Base-by-base conservation (phyloP, 768 basidiomycete genomes). In the Lactifluus rugatus region DNA sequence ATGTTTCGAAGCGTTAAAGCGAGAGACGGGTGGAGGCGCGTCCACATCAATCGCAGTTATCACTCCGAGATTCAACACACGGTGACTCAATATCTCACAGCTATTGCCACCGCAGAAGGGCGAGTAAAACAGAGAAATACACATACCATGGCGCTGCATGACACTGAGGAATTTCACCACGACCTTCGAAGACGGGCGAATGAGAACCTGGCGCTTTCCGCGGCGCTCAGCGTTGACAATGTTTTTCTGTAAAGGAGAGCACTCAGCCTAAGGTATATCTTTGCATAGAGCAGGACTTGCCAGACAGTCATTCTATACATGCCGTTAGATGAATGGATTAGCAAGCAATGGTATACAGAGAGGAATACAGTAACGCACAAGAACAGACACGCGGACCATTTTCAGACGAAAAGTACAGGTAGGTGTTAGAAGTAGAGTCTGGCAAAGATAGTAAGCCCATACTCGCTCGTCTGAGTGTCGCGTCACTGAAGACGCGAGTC, bases 191-290 rank as follows among this genome's bases (percentile, higher is more conserved):
- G 89, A 92, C 56, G 96, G 96, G 51, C 95, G 85, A 74, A 99
- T 83, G 68, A 99, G 87, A 62, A 99, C 96, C 78, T 99, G 96
- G 69, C 96, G 92, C 81, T 99, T 99, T 70, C 96, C 96, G 70
- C 93, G 90, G 72, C 93, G 92, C 80, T 98, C 96, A 70, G 96
- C 96, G 66, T 99, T 99, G 85, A 96, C 92, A 66, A 97, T 96
- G 83, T 90, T 95, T 84, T 95, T 97, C 83, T 87, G 71, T 17
- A 55, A 16, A 45, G n/a, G 62, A 25, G 59, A 16, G 31, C 47
- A 34, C 58, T 51, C 48, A 57, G 62, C 25, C 26, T 44, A 48
- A n/a, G 19, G 13, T 31, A 50, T 3, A 25, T 37, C 14, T 5
- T 9, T 17, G 23, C 31, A 41, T 6, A 10, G 16, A 17, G 23